These are phyloP conservation scores for Rhizopus sp. DNA, from an alignment of 371 early-diverging fungal species.

Conservation along the genomic window DNA sequence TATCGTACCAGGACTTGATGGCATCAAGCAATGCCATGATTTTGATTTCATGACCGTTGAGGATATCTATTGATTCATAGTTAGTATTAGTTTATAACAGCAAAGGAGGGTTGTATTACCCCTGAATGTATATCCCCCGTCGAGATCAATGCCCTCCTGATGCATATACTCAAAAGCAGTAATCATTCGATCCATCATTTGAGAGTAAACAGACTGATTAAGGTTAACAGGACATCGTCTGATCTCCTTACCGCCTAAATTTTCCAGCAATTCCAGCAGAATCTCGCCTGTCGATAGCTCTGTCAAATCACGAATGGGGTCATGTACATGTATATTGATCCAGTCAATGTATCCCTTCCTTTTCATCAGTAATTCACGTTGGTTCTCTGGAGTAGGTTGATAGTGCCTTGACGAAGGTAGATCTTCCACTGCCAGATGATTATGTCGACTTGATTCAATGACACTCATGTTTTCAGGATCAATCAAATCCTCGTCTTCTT, in stretches of 20 bases:
- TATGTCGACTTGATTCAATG: slow-evolving; percentile 10
- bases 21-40: slow-evolving; percentile 45
- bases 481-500: slow-evolving; percentile 49
- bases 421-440: neutral
- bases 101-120: slow-evolving; percentile 25
- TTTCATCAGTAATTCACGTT: neutral
- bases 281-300: slow-evolving; percentile 55
- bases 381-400: slow-evolving; percentile 1
- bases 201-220: slow-evolving; percentile 30
- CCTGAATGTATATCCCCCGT: slow-evolving; percentile 57
- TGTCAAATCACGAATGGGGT: slow-evolving; percentile 22
- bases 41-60: slow-evolving; percentile 51
- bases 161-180: slow-evolving; percentile 67
- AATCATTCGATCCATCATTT: slow-evolving; percentile 52
- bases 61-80: slow-evolving; percentile 29
- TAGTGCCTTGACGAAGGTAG: neutral
- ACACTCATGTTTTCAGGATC: slow-evolving; percentile 42
- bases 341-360: slow-evolving; percentile 49
- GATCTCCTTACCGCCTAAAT: slow-evolving; percentile 50
- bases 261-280: slow-evolving; percentile 52
- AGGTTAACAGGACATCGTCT: slow-evolving; percentile 8
- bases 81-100: neutral
- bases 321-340: slow-evolving; percentile 52
- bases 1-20: slow-evolving; percentile 30
- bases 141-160: slow-evolving; percentile 55